Evolutionary conservation across 768 basidiomycete genomes (phyloP), one percentile per base, ranked within the genome.

Genomic region (Boletus huronensis): DNA sequence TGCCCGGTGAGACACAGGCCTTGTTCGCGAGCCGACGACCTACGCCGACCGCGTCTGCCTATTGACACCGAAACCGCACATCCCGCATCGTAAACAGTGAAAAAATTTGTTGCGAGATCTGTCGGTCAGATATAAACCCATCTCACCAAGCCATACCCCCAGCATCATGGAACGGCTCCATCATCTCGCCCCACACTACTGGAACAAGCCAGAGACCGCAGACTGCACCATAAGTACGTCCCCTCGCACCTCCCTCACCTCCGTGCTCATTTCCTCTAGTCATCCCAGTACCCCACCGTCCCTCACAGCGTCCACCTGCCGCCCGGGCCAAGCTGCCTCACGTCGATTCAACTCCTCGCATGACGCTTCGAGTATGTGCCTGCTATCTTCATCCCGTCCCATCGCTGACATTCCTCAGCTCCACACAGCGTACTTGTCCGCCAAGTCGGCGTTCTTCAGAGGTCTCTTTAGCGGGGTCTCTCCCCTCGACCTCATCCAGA

Each of bases 341-440:
- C n/a, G n/a, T n/a, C n/a, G n/a, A n/a, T n/a, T n/a, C n/a, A n/a
- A n/a, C n/a, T n/a, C n/a, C n/a, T n/a, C n/a, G n/a, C n/a, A 77
- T 88, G 64, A 79, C 82, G 39, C 72, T 90, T 60, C 82, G 81
- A 66, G 89, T 89, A 53, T 17, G 80, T 68, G 0, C 9, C 10
- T 3, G n/a, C n/a, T 38, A 7, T 26, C 42, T 19, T 41, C 21
- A 23, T 23, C n/a, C 2, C 21, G 43, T 43, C 44, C 44, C 61
- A 21, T 53, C 60, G 47, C 60, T 50, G 2, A 51, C 47, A 11
- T 35, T 29, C 45, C 25, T 25, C 61, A 92, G 90, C 73, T 93
- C 26, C 93, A 96, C 63, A 77, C 82, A 58, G 88, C 90, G 66
- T 91, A 87, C 64, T 80, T 96, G 41, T 82, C 83, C n/a, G 84